Evolutionary conservation across 176 grass and related monocot species (phyloP), one percentile per base, ranked within the genome.

Genomic region (Oryza glumipatula): DNA sequence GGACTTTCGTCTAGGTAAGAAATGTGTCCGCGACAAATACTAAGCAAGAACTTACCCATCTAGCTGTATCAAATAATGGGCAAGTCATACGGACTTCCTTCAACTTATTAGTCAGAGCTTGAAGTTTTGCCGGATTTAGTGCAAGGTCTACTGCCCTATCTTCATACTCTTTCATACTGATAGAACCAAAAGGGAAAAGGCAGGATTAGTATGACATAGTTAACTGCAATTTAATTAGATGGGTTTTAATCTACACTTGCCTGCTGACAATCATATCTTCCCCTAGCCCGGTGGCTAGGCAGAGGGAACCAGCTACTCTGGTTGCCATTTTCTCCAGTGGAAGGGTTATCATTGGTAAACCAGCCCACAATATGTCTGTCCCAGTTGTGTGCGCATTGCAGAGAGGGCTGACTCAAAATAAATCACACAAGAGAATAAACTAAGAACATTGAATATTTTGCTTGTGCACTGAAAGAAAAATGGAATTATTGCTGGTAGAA

Each of bases 301-400:
- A 97, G 21, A 97, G 76, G 19, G 94, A 97, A 86, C 94, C 94
- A 79, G 94, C 94, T 73, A 97, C 94, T 76, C 94, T 92, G 28
- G 94, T 97, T 28, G 94, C 94, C 94, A 97, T 97, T 86, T 97
- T 97, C 88, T 97, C 92, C 9, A 97, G 80, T 36, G 94, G 94
- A 66, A 94, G 85, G 47, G 94, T 97, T 73, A 97, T 90, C 83
- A 97, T 90, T 9, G 94, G 94, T 83, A 97, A 87, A 35, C 94
- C 94, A 68, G 94, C 94, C 94, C 94, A 97, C 9, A 97, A 41
- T 66, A 97, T 84, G 85, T 97, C 94, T 1, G 94, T 97, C 33
- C 94, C 94, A 26, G 94, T 97, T 30, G 94, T 97, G 83, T 97
- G 94, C 0, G 87, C 94, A 90, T 97, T 97, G 79, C 94, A 97